phyloP scores from a whole-genome alignment of 2,329 filamentous ascomycete genomes.

The Arthrobotrys pseudoclavata region DNA sequence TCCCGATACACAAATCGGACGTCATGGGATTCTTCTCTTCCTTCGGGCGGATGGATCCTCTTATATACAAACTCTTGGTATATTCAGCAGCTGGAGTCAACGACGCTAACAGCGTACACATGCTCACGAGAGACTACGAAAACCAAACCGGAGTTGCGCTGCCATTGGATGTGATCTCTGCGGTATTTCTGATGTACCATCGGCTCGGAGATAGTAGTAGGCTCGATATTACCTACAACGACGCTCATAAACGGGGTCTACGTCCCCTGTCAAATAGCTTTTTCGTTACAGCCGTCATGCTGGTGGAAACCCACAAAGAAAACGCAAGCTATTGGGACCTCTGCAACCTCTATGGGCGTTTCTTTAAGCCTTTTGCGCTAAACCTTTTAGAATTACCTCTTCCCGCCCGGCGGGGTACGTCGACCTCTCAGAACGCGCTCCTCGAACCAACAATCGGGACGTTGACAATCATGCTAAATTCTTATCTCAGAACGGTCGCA shows the following conservation, averaged over 20 bases:
- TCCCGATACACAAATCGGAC: slow-evolving; percentile 51
- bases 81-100: slow-evolving; percentile 38
- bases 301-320: slow-evolving; percentile 36
- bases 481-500: slow-evolving; percentile 48
- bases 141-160: slow-evolving; percentile 23
- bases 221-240: slow-evolving; percentile 25
- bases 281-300: slow-evolving; percentile 51
- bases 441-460: slow-evolving; percentile 39
- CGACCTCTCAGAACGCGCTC: background rate
- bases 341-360: slow-evolving; percentile 36
- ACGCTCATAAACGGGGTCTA: slow-evolving; percentile 19
- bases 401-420: background rate
- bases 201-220: slow-evolving; percentile 31
- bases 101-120: slow-evolving; percentile 18
- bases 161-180: slow-evolving; percentile 40
- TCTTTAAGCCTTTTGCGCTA: slow-evolving; percentile 37
- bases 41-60: slow-evolving; percentile 34
- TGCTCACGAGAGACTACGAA: slow-evolving; percentile 30
- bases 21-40: slow-evolving; percentile 47
- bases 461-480: slow-evolving; percentile 50
- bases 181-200: slow-evolving; percentile 49
- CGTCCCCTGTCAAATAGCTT: slow-evolving; percentile 42
- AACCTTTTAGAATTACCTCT: slow-evolving; percentile 28
- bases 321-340: slow-evolving; percentile 40
- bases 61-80: slow-evolving; percentile 50